Conservation (phyloP, 768 basidiomycete genomes). For the Cyathus striatus region DNA sequence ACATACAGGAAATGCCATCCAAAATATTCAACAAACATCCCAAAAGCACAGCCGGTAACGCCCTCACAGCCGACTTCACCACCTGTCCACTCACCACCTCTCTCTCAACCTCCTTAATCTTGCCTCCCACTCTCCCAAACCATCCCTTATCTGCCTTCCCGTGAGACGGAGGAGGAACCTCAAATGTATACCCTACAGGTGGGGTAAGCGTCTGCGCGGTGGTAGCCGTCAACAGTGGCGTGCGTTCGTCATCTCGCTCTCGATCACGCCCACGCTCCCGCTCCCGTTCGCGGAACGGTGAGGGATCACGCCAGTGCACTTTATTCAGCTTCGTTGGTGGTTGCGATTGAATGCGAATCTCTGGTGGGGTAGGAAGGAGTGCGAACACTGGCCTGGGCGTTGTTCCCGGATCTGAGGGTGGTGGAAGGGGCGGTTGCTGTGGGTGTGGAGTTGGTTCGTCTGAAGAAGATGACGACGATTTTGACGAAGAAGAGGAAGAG, state of each 20-base stretch:
- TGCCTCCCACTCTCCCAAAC: conserved; percentile 5
- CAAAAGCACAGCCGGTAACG: conserved; percentile 80
- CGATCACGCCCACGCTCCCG: conserved; percentile 2
- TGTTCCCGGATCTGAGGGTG: background rate
- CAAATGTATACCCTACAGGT: background rate
- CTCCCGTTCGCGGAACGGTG: conserved; percentile 2
- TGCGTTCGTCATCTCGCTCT: background rate
- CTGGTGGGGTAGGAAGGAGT: background rate
- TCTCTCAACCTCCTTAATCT: conserved; percentile 3
- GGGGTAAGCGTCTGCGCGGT: background rate
- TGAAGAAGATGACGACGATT: background rate
- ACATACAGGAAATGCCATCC: conserved; percentile 88
- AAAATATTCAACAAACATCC: conserved; percentile 86
- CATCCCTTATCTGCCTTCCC: conserved; percentile 1
- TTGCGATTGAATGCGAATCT: conserved; percentile 1
- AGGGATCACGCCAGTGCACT: conserved; percentile 20
- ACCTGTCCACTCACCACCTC: conserved; percentile 9
- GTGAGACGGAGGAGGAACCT: conserved; percentile 2
- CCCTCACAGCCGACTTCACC: conserved; percentile 26
- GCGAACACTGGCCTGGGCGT: background rate
- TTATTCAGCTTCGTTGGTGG: conserved; percentile 3
- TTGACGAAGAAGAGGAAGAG: background rate
- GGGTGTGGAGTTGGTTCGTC: background rate
- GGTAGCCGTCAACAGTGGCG: background rate
- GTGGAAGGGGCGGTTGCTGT: background rate